Evolutionary conservation across 768 basidiomycete genomes (phyloP), one percentile per base, ranked within the genome.

Genomic region (Boletus barrowsii): DNA sequence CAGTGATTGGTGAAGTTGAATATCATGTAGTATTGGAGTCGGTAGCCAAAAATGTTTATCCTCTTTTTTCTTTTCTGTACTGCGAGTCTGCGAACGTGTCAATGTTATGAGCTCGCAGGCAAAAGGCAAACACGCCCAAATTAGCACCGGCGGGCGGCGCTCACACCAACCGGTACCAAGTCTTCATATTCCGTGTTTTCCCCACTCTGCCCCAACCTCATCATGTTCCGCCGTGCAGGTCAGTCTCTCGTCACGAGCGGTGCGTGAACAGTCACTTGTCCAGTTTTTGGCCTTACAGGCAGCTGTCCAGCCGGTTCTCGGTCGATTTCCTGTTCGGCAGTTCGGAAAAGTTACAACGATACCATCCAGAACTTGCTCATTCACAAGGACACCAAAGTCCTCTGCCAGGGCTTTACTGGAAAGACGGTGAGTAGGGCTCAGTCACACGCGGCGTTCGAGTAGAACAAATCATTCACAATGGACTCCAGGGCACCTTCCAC

Each of bases 361-460:
- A 94, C 93, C 46, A 87, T 94, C 68, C 78, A 82, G 68, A 99
- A 98, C 77, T 83, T 99, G 59, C 84, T 87, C 63, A 88, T 99
- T 65, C 83, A 91, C 74, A 91, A 92, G 68, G 92, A 98, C 72
- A 97, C 97, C 62, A 94, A 85, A 73, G 96, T 99, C 42, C 76
- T 79, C 86, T 59, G 93, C 87, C 72, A 97, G 93, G 73, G 93
- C 84, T 83, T 94, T 64, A 98, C 94, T 13, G 95, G 95, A 69
- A 98, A 97, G 85, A 97, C 93, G 54, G 95, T 92, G 61, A 62
- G 83, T 49, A 42, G 41, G 30, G 4, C 24, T 15, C 18, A 36
- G 49, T 44, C 13, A 32, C 9, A 11, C 39, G 15, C 13, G 11
- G 29, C 36, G 7, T 1, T 18, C 13, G n/a, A n/a, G 26, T 15